Evolutionary conservation across 1,284 basidiomycete species (phyloP).

Genomic region (Puccinia horiana): DNA sequence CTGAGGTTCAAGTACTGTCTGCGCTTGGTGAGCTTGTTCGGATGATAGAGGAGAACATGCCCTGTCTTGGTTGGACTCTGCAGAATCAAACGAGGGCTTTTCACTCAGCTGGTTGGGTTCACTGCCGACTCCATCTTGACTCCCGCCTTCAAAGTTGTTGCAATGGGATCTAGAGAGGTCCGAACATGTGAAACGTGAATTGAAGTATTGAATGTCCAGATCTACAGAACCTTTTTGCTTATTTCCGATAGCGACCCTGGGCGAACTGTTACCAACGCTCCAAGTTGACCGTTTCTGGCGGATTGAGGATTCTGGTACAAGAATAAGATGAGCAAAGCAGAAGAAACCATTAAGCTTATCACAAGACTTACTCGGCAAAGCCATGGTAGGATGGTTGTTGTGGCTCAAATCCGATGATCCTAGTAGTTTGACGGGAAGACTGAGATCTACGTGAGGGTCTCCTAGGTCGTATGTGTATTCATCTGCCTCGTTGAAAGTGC

Average conservation of each 20-base stretch:
- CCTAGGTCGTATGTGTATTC: constrained; percentile 15
- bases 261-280: constrained; percentile 6
- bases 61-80: not conserved
- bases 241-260: not conserved
- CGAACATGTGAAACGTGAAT: not conserved
- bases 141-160: not conserved
- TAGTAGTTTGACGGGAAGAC: constrained; percentile 5
- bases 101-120: not conserved
- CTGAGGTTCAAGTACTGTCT: constrained; percentile 24
- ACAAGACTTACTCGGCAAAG: constrained; percentile 1
- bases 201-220: not conserved
- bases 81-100: not conserved
- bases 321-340: not conserved
- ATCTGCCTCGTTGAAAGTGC: constrained; percentile 9
- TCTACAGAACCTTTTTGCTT: not conserved
- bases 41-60: constrained; percentile 22
- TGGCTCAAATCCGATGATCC: not conserved
- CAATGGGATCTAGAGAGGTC: not conserved
- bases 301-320: constrained; percentile 7
- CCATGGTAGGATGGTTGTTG: not conserved
- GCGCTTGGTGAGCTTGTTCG: constrained; percentile 20
- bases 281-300: constrained; percentile 16
- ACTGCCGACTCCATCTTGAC: not conserved
- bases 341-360: not conserved
- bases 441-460: not conserved